Conservation (phyloP, 257 asterid species). For the Solanum virginianum region DNA sequence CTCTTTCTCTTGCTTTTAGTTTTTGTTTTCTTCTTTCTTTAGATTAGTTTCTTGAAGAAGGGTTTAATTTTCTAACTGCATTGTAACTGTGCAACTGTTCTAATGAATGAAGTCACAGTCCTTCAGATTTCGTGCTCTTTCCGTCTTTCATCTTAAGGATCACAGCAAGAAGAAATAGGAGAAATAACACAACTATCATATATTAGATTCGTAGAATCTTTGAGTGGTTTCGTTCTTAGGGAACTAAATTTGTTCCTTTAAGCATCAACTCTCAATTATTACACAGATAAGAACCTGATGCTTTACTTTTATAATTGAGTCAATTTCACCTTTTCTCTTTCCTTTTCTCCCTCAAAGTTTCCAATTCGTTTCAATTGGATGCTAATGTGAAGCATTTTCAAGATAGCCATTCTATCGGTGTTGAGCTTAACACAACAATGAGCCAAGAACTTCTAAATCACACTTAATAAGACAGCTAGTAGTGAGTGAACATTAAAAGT, state of each 20-base stretch:
- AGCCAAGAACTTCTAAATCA: neutral
- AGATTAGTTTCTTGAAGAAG: slow-evolving; percentile 2
- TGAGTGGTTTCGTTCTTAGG: slow-evolving; percentile 1
- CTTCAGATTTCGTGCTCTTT: neutral
- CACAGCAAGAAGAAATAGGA: neutral
- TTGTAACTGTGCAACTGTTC: slow-evolving; percentile 1
- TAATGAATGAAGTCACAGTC: slow-evolving; percentile 1
- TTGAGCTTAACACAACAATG: neutral
- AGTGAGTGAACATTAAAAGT: neutral
- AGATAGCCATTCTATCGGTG: neutral
- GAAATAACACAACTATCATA: slow-evolving; percentile 3
- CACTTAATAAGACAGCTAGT: neutral
- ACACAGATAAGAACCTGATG: slow-evolving; percentile 53
- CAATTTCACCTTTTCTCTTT: slow-evolving; percentile 10
- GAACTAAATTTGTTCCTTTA: slow-evolving; percentile 9
- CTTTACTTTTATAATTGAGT: slow-evolving; percentile 18
- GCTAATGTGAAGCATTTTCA: neutral
- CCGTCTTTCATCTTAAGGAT: neutral
- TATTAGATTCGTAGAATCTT: slow-evolving; percentile 20
- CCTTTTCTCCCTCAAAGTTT: neutral
- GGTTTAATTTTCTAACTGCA: slow-evolving; percentile 3
- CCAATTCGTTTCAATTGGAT: neutral
- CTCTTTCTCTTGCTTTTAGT: neutral
- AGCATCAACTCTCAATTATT: slow-evolving; percentile 27
- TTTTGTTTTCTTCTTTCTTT: neutral